phyloP scores from a whole-genome alignment of 2,329 filamentous ascomycete species.

The Hypoxylon sp. region DNA sequence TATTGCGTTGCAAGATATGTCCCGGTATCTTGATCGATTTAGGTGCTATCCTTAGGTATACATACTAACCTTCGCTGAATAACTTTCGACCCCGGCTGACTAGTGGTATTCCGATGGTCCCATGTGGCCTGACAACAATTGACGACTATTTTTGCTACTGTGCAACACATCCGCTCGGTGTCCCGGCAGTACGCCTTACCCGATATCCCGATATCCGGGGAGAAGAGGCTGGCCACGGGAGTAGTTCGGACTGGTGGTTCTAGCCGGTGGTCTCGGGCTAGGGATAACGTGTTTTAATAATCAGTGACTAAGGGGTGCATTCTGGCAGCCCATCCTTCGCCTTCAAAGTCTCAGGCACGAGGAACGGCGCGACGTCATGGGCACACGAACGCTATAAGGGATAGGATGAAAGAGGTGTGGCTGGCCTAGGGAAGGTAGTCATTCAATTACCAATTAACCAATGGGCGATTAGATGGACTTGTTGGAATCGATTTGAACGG shows the following conservation, averaged over 20 bases:
- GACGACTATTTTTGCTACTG: conserved; percentile 21
- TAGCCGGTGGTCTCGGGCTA: conserved; percentile 11
- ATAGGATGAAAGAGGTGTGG: conserved; percentile 22
- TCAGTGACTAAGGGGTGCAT: conserved; percentile 35
- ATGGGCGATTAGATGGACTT: conserved; percentile 33
- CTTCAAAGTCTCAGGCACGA: conserved; percentile 22
- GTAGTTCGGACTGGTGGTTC: conserved; percentile 10
- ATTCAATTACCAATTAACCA: conserved; percentile 23
- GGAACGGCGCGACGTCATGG: conserved; percentile 38
- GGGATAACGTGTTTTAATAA: conserved; percentile 30
- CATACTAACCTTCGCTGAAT: not conserved
- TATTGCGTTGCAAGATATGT: not conserved
- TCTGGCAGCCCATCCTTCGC: conserved; percentile 5
- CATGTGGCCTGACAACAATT: conserved; percentile 24
- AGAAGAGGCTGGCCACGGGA: conserved; percentile 4
- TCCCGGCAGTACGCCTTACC: conserved; percentile 19
- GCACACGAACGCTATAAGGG: conserved; percentile 21
- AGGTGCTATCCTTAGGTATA: not conserved
- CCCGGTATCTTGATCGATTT: not conserved
- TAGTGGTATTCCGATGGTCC: conserved; percentile 7
- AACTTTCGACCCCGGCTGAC: not conserved
- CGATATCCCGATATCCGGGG: conserved; percentile 30
- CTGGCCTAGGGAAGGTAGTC: conserved; percentile 23
- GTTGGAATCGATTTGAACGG: conserved; percentile 35
- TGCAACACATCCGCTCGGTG: conserved; percentile 23